Percentiles rank a stretch among this genome's conserved stretches.
These are phyloP conservation scores for Coelastrella sp. DNA, from an alignment of 139 green algal species.

Conservation along the genomic window DNA sequence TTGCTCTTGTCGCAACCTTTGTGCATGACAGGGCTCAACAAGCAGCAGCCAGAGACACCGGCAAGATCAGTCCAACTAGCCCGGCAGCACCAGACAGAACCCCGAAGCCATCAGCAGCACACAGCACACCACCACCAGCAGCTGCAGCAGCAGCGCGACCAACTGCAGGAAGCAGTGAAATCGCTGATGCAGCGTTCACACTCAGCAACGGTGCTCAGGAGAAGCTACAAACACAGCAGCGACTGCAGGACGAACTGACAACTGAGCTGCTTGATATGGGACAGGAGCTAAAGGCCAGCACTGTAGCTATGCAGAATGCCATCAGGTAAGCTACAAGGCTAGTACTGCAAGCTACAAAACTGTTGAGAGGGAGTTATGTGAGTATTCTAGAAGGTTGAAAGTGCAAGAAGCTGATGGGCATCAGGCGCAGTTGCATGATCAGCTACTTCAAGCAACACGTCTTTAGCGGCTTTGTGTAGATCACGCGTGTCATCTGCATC, in stretches of 20 bases:
- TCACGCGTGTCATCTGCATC: too few relatives aligned
- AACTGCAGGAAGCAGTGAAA: not conserved
- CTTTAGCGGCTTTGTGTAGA: too few relatives aligned
- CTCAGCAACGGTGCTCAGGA: constrained; percentile 19
- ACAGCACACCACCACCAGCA: too few relatives aligned
- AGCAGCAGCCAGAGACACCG: not conserved
- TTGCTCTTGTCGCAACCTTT: too few relatives aligned
- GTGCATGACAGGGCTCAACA: not conserved
- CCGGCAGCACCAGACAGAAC: not conserved
- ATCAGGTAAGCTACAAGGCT: constrained; percentile 38
- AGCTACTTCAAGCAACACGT: too few relatives aligned
- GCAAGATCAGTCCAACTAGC: not conserved
- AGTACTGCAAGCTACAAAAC: too few relatives aligned
- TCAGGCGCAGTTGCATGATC: too few relatives aligned
- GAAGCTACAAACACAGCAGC: constrained; percentile 42
- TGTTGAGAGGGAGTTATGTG: too few relatives aligned
- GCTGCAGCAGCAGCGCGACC: constrained; percentile 1
- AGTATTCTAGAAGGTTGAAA: too few relatives aligned
- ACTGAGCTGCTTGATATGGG: constrained; percentile 61
- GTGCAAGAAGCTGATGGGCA: too few relatives aligned
- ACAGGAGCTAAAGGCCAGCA: constrained; percentile 51
- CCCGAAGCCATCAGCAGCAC: not conserved
- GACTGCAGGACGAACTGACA: constrained; percentile 56
- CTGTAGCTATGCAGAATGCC: constrained; percentile 50
- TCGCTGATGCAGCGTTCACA: not conserved